Percentiles rank a stretch among this genome's conserved stretches.
Conservation (phyloP, 129 eudicot genomes). For the Apium graveolens region DNA sequence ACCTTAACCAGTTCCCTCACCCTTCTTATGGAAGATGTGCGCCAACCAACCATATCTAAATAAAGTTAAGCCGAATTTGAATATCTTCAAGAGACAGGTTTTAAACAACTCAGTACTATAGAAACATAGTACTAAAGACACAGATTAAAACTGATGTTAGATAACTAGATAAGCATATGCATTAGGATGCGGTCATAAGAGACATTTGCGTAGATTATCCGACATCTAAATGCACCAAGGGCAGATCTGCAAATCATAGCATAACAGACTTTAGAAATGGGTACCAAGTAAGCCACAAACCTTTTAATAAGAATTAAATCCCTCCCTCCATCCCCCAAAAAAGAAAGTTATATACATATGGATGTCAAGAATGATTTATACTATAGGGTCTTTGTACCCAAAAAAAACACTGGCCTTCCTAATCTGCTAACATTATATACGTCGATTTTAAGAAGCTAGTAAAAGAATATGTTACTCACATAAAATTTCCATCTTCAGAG, state of each 20-base stretch:
- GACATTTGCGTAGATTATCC: slow-evolving; percentile 82
- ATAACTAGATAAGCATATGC: not conserved
- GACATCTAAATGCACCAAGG: slow-evolving; percentile 80
- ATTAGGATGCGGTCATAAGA: slow-evolving; percentile 95
- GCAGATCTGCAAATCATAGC: slow-evolving; percentile 67
- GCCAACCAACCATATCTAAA: slow-evolving; percentile 98
- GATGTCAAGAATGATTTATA: not conserved
- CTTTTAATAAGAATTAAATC: not conserved
- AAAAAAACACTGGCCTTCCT: not conserved
- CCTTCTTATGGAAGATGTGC: slow-evolving; percentile 96
- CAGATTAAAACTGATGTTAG: not conserved
- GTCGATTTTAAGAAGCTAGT: not conserved
- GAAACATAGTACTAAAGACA: not conserved
- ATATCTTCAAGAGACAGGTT: not conserved
- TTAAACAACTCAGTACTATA: not conserved
- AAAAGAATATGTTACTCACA: slow-evolving; percentile 36
- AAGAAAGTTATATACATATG: not conserved
- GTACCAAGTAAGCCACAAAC: not conserved
- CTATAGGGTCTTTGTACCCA: not conserved
- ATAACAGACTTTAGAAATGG: not conserved
- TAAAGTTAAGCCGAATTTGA: slow-evolving; percentile 13
- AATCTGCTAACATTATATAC: not conserved
- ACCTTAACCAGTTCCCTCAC: slow-evolving; percentile 89
- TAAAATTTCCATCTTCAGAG: slow-evolving; percentile 75
- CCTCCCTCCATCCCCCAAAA: not conserved